Evolutionary conservation across 2,329 filamentous ascomycete species (phyloP).

Genomic region (Dactylellina cionopaga): DNA sequence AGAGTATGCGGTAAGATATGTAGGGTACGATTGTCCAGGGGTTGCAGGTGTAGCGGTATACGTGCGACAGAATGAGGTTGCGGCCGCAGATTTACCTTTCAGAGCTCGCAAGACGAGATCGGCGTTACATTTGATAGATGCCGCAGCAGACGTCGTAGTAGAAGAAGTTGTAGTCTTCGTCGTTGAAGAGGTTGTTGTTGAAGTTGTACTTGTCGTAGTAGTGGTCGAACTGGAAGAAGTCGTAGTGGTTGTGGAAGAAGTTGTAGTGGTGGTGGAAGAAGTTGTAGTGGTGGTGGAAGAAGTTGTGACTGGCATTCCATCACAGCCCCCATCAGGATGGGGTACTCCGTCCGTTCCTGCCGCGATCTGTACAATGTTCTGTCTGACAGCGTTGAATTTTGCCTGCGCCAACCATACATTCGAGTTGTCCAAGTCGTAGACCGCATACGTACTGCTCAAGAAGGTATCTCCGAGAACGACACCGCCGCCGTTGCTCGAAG

Average conservation of each 20-base stretch:
- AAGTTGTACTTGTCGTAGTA: no score
- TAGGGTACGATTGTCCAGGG: slow-evolving; percentile 1
- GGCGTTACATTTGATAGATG: slow-evolving; percentile 2
- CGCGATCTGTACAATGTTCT: slow-evolving; percentile 58
- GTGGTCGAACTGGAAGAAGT: no score
- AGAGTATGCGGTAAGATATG: slow-evolving; percentile 5
- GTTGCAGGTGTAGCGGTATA: slow-evolving; percentile 2
- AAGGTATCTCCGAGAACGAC: slow-evolving; percentile 70
- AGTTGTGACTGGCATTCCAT: neutral
- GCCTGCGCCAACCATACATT: slow-evolving; percentile 67
- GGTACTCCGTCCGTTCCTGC: slow-evolving; percentile 6
- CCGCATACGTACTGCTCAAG: slow-evolving; percentile 69
- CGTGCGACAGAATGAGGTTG: slow-evolving; percentile 9
- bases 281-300: neutral
- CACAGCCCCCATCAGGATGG: slow-evolving; percentile 13
- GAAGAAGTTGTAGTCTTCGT: no score
- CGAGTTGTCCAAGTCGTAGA: slow-evolving; percentile 67
- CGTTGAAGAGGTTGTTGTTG: no score
- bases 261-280: neutral
- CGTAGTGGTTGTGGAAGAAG: no score
- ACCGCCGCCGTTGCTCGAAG: slow-evolving; percentile 64
- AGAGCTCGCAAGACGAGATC: slow-evolving; percentile 15
- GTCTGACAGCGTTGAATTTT: slow-evolving; percentile 62
- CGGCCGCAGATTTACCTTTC: neutral
- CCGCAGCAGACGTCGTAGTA: no score